Evolutionary conservation across 768 basidiomycete genomes (phyloP).

Genomic region (Boletus tomentosulus): DNA sequence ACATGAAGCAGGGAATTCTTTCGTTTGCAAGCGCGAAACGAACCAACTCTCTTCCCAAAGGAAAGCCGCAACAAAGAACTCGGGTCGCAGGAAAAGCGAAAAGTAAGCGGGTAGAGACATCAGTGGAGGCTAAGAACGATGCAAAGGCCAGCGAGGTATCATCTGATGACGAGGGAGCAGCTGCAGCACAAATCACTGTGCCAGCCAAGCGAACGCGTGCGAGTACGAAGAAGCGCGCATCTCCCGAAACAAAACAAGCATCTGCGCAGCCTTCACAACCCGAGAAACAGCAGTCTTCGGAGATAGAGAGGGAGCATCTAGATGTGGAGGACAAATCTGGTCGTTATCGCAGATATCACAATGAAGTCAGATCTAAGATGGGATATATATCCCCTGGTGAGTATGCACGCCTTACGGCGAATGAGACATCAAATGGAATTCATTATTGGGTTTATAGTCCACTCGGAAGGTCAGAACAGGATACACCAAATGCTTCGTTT

Average conservation of each 20-base stretch:
- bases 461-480: slow-evolving; percentile 54
- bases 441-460: slow-evolving; percentile 45
- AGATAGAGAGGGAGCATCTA: slow-evolving; percentile 24
- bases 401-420: slow-evolving; percentile 23
- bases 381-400: slow-evolving; percentile 56
- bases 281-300: slow-evolving; percentile 3
- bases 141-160: background rate
- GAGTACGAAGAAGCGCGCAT: slow-evolving; percentile 15
- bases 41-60: slow-evolving; percentile 27
- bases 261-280: background rate
- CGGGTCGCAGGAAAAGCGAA: slow-evolving; percentile 6
- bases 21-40: slow-evolving; percentile 46
- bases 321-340: slow-evolving; percentile 47
- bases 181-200: slow-evolving; percentile 4
- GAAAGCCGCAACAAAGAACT: slow-evolving; percentile 16
- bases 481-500: slow-evolving; percentile 70
- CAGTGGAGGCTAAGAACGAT: background rate
- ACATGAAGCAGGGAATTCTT: slow-evolving; percentile 44
- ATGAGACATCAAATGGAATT: background rate
- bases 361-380: slow-evolving; percentile 47
- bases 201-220: slow-evolving; percentile 26
- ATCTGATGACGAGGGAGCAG: slow-evolving; percentile 18
- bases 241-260: slow-evolving; percentile 3
- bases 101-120: slow-evolving; percentile 1
- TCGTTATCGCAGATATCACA: slow-evolving; percentile 50